Conservation (phyloP, 2,329 filamentous ascomycete species). For the Ophiosphaerella narmari region DNA sequence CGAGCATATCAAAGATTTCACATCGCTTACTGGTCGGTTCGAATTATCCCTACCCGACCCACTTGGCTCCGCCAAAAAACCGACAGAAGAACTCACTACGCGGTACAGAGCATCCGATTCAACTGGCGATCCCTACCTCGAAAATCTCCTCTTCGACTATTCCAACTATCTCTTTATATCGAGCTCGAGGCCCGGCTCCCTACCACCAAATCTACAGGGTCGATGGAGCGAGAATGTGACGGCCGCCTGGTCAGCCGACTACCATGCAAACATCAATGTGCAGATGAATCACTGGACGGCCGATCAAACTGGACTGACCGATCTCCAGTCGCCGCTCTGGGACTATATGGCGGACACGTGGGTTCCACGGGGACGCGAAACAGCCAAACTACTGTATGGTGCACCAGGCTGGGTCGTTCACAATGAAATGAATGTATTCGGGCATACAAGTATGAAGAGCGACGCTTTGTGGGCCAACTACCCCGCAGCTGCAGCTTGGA, state of each 20-base stretch:
- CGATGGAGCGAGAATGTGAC: constrained; percentile 56
- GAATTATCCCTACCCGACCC: constrained; percentile 53
- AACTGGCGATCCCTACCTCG: constrained; percentile 57
- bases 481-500: constrained; percentile 59
- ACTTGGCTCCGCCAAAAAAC: constrained; percentile 45
- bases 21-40: constrained; percentile 48
- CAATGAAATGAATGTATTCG: constrained; percentile 64
- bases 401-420: constrained; percentile 62
- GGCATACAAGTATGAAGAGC: constrained; percentile 58
- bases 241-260: constrained; percentile 60
- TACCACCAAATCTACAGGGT: constrained; percentile 63
- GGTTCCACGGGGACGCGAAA: constrained; percentile 59
- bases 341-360: constrained; percentile 60
- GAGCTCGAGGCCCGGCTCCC: constrained; percentile 54
- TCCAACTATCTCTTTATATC: constrained; percentile 61
- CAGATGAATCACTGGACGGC: constrained; percentile 66
- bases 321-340: constrained; percentile 55
- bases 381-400: constrained; percentile 59
- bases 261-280: constrained; percentile 64
- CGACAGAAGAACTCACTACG: constrained; percentile 44
- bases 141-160: constrained; percentile 59
- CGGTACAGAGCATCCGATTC: constrained; percentile 31
- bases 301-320: constrained; percentile 57
- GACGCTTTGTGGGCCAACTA: constrained; percentile 51
- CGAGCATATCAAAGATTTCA: constrained; percentile 51